These are phyloP conservation scores for Mycena galericulata DNA, from an alignment of 768 basidiomycete species.

Conservation along the genomic window DNA sequence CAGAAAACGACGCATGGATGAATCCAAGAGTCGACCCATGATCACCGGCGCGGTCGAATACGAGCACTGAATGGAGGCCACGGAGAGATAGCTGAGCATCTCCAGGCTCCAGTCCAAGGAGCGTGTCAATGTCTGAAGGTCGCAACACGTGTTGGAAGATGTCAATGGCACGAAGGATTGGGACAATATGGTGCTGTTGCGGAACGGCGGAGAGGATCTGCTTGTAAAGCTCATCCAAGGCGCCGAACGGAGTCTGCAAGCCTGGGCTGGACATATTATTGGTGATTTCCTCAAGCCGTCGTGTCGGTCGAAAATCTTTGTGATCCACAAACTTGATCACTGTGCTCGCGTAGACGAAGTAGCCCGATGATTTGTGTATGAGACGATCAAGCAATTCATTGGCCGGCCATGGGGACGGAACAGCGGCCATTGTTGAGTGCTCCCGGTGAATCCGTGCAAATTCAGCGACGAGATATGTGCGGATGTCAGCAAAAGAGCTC, in stretches of 20 bases:
- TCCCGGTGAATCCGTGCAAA: too few relatives aligned
- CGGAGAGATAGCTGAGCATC: not conserved
- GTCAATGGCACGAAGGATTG: not conserved
- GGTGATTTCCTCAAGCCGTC: not conserved
- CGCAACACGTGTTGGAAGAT: not conserved
- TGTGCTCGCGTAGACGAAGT: too few relatives aligned
- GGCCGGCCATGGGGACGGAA: not conserved
- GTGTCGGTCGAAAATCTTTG: not conserved
- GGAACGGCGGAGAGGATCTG: not conserved
- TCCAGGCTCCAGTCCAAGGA: not conserved
- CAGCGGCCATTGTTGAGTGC: not conserved
- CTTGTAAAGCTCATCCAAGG: not conserved
- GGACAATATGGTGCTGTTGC: not conserved
- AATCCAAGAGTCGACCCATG: not conserved
- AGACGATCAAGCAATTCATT: not conserved
- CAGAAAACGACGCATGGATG: not conserved
- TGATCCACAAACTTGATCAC: too few relatives aligned
- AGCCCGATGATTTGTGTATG: too few relatives aligned
- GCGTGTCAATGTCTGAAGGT: not conserved
- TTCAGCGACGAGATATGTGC: not conserved
- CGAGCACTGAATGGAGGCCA: conserved; percentile 3
- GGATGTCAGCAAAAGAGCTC: not conserved
- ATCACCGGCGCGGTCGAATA: not conserved
- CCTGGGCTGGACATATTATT: not conserved
- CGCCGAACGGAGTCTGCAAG: not conserved